A percentile compares a stretch with the other conserved stretches of the same genome.
Conservation (phyloP, 2,329 filamentous ascomycete genomes). For the Aspergillus jensenii region DNA sequence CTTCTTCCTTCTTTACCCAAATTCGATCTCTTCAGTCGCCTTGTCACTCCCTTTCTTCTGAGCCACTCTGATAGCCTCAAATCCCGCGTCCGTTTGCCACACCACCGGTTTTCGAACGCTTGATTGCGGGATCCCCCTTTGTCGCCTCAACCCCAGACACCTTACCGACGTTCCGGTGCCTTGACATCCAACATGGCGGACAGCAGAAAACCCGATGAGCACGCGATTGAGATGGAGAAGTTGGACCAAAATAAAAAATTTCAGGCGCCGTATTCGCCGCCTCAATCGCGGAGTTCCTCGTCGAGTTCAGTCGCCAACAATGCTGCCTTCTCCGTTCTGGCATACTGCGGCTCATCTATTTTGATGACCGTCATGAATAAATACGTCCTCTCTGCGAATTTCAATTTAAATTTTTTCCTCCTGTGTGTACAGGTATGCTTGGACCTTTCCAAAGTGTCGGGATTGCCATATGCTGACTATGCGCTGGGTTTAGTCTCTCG, state of each 20-base stretch:
- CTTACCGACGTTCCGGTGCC: conserved; percentile 2
- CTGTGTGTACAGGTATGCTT: conserved; percentile 80
- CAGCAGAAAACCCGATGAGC: conserved; percentile 84
- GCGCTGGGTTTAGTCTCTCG: conserved; percentile 65
- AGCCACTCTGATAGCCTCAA: background rate
- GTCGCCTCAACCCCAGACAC: background rate
- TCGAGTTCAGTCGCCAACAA: conserved; percentile 65
- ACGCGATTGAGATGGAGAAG: conserved; percentile 68
- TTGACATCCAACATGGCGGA: conserved; percentile 65
- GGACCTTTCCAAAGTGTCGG: background rate
- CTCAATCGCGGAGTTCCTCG: conserved; percentile 35
- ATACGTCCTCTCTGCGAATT: conserved; percentile 86
- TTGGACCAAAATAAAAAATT: conserved; percentile 51
- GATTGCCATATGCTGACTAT: conserved; percentile 2
- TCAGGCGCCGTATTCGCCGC: conserved; percentile 40
- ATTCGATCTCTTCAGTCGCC: background rate
- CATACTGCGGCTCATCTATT: conserved; percentile 95
- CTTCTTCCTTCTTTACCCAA: background rate
- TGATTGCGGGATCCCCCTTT: background rate
- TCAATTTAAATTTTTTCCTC: conserved; percentile 97
- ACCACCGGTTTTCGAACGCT: background rate
- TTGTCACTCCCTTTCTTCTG: background rate
- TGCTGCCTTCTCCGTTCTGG: conserved; percentile 75
- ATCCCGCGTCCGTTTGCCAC: background rate
- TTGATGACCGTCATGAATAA: conserved; percentile 99